These are phyloP conservation scores for Solanum sparsipilum DNA, from an alignment of 257 asterid genomes.

Conservation along the genomic window DNA sequence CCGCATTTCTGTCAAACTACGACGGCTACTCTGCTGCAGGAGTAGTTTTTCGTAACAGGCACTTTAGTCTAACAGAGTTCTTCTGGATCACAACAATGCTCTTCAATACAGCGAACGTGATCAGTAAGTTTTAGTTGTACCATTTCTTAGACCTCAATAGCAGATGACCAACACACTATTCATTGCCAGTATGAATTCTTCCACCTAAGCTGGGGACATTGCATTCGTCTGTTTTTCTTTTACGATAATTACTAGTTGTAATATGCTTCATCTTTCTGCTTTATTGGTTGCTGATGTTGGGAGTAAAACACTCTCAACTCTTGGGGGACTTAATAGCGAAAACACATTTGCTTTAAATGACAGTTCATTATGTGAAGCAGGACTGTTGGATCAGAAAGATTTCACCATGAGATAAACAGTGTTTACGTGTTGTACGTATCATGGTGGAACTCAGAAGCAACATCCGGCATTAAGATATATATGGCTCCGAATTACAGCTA, in stretches of 20 bases:
- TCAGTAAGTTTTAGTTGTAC: background rate
- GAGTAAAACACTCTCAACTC: constrained; percentile 30
- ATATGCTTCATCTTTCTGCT: background rate
- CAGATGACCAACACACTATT: background rate
- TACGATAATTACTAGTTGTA: background rate
- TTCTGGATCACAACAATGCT: constrained; percentile 25
- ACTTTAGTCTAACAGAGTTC: constrained; percentile 4
- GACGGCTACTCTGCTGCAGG: background rate
- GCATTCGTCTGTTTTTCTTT: background rate
- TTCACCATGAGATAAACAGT: constrained; percentile 32
- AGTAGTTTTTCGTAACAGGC: constrained; percentile 2
- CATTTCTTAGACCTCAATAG: background rate
- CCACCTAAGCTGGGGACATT: background rate
- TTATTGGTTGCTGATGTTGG: constrained; percentile 18
- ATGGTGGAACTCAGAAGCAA: constrained; percentile 12
- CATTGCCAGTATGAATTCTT: background rate
- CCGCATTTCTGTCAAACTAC: constrained; percentile 4
- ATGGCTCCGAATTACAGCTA: background rate
- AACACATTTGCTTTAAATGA: constrained; percentile 15
- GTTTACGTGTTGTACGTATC: constrained; percentile 52
- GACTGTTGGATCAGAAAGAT: constrained; percentile 44
- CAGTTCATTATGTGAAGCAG: constrained; percentile 24
- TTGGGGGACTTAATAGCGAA: constrained; percentile 38
- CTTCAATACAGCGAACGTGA: constrained; percentile 40
- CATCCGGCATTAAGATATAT: background rate